Base-by-base conservation (phyloP, 352 stramenopile genomes). In the Phytophthora crassamura region DNA sequence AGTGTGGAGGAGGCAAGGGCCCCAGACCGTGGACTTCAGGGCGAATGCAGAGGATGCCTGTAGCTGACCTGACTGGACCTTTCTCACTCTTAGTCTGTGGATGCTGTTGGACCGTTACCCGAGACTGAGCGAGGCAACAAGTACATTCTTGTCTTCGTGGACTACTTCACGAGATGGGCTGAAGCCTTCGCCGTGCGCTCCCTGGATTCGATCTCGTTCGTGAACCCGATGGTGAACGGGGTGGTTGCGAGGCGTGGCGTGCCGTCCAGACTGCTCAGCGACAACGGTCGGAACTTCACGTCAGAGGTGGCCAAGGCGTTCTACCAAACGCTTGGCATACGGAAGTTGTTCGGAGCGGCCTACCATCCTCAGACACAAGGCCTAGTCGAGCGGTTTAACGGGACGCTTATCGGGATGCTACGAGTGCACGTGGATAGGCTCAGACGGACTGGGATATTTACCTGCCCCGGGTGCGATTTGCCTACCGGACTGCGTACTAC, bases 311-410 rank as follows among this genome's bases (percentile, higher is more conserved):
- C 47, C 1, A 22, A 33, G 16, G 40, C 47, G 0, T 34, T 55
- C n/a, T 41, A 55, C 25, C 3, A 30, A 4, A 30, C 25, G 25
- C 25, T 30, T 1, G 25, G 25, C 25, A 30, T 30, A 5, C 40
- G 39, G 33, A 55, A 43, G 32, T 9, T 22, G 14, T 55, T 43
- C 12, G 33, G 47, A 2, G n/a, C 30, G 10, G 47, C 47, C 0
- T 55, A 55, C 16, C 47, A 55, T 14, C 47, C 47, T 1, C 47
- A 55, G n/a, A 55, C 47, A 0, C 47, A 55, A 42, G 47, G 47
- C 0, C 16, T 55, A 5, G 47, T 43, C 1, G 47, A 55, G 8
- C 33, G 33, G 0, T 55, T 55, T 16, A 55, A 55, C 16, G 47
- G 33, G 4, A 55, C 47, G 1, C 11, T 55, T 8, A 36, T 55